Evolutionary conservation across 345 rosid genomes (phyloP).

Genomic region (Eucalyptus brandiana): DNA sequence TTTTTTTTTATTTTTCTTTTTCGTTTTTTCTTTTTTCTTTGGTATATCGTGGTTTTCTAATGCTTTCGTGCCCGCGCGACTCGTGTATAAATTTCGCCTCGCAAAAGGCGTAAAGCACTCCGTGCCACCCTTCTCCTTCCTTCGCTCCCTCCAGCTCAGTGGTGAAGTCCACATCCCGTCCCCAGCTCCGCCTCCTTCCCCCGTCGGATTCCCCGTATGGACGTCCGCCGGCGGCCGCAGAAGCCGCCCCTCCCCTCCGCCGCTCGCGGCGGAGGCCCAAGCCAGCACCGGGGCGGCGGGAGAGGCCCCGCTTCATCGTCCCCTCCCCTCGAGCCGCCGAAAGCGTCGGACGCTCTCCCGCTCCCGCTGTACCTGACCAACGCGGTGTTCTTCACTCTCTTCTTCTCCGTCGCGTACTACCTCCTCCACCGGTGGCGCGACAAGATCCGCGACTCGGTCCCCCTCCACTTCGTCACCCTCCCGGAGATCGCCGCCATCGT

Average conservation of each 20-base stretch:
- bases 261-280: neutral
- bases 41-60: neutral
- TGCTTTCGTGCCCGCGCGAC: neutral
- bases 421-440: conserved; percentile 85
- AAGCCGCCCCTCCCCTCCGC: neutral
- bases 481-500: conserved; percentile 57
- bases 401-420: conserved; percentile 71
- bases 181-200: neutral
- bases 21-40: neutral
- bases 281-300: neutral
- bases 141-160: neutral
- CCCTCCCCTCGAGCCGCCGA: conserved; percentile 4
- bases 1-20: rapidly evolving
- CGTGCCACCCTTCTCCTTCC: neutral
- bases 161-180: neutral
- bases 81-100: neutral
- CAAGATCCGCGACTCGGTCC: conserved; percentile 71
- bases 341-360: conserved; percentile 69
- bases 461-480: conserved; percentile 63
- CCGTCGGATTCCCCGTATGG: neutral
- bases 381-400: conserved; percentile 65
- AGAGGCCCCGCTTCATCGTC: neutral
- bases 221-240: neutral
- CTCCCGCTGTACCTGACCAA: conserved; percentile 63
- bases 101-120: neutral